Evolutionary conservation across 176 grass and related monocot genomes (phyloP), one percentile per base, ranked within the genome.

Genomic region (Lolium rigidum): DNA sequence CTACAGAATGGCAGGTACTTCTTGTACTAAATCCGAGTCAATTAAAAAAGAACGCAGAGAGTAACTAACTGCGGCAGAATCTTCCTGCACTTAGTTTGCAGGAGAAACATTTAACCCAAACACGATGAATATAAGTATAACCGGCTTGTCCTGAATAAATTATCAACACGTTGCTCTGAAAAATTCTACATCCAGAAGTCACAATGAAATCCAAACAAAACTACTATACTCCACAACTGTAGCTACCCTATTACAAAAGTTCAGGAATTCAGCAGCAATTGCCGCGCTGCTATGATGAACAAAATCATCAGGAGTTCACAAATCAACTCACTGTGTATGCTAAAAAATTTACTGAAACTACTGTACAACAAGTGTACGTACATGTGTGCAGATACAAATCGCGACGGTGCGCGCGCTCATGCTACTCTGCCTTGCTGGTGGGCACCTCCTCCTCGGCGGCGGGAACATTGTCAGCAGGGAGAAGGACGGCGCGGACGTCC

Each of bases 401-500:
- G 58, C 31, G 11, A 54, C 22, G 2, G n/a, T 6, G 13, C 38
- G 7, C 31, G 22, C 54, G 24, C 35, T 24, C 1, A 41, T 6
- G 17, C 87, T 93, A 91, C 49, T 68, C 21, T 9, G 72, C 74
- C 85, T 94, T 82, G 60, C 47, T 26, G 21, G 26, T 38, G 28
- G 25, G 1, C 3, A 43, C 16, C 1, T 2, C 56, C 70, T 73
- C 83, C 9, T 82, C 63, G 43, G 7, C 75, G 35, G 25, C 82
- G 7, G 51, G 62, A 67, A 71, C 75, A 21, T 44, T 87, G 43
- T 37, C 68, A 35, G 46, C 85, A 35, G 25, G 17, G 58, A 98
- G 88, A 63, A 98, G 87, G 1, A 86, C 70, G 7, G 83, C 77
- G 11, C 59, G 85, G 58, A 89, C 87, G 4, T 92, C 91, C 82